Evolutionary conservation across 495 filamentous ascomycete species (phyloP).

Genomic region (Beverwykella pulmonaria): DNA sequence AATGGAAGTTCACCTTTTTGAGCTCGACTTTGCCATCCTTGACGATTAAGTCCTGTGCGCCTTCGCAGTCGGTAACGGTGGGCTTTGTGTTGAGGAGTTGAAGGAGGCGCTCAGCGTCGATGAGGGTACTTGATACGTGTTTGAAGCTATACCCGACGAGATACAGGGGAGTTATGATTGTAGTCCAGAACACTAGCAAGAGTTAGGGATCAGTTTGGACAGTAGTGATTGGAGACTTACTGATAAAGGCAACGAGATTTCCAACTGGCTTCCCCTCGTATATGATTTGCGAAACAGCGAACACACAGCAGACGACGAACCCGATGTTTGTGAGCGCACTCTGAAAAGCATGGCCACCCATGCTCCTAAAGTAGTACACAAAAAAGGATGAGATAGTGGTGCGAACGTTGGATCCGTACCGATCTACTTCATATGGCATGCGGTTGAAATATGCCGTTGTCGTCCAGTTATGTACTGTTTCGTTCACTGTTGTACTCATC

Average conservation of each 20-base stretch:
- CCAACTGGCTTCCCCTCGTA: slow-evolving; percentile 61
- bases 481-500: slow-evolving; percentile 63
- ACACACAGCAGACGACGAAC: slow-evolving; percentile 62
- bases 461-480: slow-evolving; percentile 68
- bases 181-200: slow-evolving; percentile 61
- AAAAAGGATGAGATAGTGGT: slow-evolving; percentile 39
- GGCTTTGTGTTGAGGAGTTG: slow-evolving; percentile 69
- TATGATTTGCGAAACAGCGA: slow-evolving; percentile 71
- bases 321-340: slow-evolving; percentile 64
- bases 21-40: slow-evolving; percentile 28
- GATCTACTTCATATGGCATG: slow-evolving; percentile 62
- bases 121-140: slow-evolving; percentile 61
- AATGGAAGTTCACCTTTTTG: slow-evolving; percentile 35
- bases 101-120: slow-evolving; percentile 73
- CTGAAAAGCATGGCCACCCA: slow-evolving; percentile 53
- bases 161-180: slow-evolving; percentile 57
- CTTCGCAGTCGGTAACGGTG: slow-evolving; percentile 16
- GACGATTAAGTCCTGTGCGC: slow-evolving; percentile 8
- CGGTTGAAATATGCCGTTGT: slow-evolving; percentile 78
- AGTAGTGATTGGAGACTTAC: no score
- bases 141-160: slow-evolving; percentile 64
- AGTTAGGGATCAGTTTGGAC: no score
- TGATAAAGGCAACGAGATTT: slow-evolving; percentile 69
- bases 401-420: slow-evolving; percentile 53
- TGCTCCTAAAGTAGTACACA: slow-evolving; percentile 40